phyloP scores from a whole-genome alignment of 2,329 filamentous ascomycete genomes.

The Alternaria panax region DNA sequence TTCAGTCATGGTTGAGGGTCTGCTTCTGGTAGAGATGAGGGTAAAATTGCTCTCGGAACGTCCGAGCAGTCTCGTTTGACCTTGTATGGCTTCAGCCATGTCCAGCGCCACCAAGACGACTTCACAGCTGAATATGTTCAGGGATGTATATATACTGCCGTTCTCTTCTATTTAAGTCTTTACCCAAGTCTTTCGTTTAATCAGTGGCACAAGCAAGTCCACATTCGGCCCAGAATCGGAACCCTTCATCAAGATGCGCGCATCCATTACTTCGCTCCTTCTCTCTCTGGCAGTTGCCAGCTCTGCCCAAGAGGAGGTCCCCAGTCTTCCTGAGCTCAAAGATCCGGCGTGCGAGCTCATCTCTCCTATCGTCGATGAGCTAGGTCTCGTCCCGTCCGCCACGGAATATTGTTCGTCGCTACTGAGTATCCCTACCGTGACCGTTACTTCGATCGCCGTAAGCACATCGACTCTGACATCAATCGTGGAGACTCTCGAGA shows the following conservation, averaged over 20 bases:
- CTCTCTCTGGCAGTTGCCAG: slow-evolving; percentile 1
- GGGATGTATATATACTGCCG: not conserved
- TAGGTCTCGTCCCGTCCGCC: not conserved
- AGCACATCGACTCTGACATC: not conserved
- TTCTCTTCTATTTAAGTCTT: not conserved
- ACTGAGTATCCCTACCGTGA: not conserved
- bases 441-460: not conserved
- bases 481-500: not conserved
- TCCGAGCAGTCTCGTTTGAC: not conserved
- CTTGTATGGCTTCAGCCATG: not conserved
- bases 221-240: slow-evolving; percentile 2
- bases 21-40: not conserved
- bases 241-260: not conserved
- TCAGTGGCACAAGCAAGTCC: not conserved
- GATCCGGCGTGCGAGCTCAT: not conserved
- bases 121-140: no score
- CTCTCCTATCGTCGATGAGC: not conserved
- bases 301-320: not conserved
- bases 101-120: not conserved
- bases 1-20: not conserved
- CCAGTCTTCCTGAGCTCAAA: not conserved
- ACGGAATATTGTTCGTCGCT: slow-evolving; percentile 1
- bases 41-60: not conserved
- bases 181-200: not conserved
- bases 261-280: not conserved